Evolutionary conservation across 106 monocot genomes (phyloP), one percentile per base, ranked within the genome.

Genomic region (Hemerocallis citrina): DNA sequence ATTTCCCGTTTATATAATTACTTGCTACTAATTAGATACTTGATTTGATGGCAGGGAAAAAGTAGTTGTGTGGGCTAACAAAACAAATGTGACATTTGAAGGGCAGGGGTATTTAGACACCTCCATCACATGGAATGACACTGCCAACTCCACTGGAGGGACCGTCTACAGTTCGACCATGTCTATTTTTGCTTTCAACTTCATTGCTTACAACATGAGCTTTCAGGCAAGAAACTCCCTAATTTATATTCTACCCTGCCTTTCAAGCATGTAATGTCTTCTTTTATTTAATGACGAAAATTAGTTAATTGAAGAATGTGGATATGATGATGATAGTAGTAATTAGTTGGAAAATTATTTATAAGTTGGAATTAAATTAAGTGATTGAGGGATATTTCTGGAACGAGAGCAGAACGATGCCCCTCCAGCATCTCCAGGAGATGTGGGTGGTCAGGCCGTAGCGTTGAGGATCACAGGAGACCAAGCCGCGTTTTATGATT

Each of bases 401-500:
- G 16, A 30, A 55, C 4, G 35, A 43, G 24, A 49, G 45, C 65
- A 78, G 80, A 86, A 81, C 59, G 60, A 55, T 14, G 72, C 78
- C 0, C 64, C 77, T 5, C 59, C 71, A 0, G 40, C 78, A 9
- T 56, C 61, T 1, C 81, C 78, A 3, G 82, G 78, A 7, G 66
- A 63, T 49, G 66, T 66, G 1, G 81, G 69, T 6, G 66, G 31
- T 4, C 82, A 87, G 46, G 86, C 86, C 1, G 82, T 86, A 34
- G 86, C 86, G 24, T 28, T 79, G 25, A 56, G 75, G 50, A 66
- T 87, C 24, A 33, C 62, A 17, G 82, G 75, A 49, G 82, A 87
- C 36, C 78, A 82, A 43, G 82, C 81, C 1, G 78, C 87, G n/a
- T 82, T 87, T 63, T 87, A 82, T 45, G 58, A 63, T 10, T 82